A percentile compares a stretch with the other conserved stretches of the same genome.
These are phyloP conservation scores for Neurospora tetrasperma DNA, from an alignment of 495 filamentous ascomycete genomes.

Conservation along the genomic window DNA sequence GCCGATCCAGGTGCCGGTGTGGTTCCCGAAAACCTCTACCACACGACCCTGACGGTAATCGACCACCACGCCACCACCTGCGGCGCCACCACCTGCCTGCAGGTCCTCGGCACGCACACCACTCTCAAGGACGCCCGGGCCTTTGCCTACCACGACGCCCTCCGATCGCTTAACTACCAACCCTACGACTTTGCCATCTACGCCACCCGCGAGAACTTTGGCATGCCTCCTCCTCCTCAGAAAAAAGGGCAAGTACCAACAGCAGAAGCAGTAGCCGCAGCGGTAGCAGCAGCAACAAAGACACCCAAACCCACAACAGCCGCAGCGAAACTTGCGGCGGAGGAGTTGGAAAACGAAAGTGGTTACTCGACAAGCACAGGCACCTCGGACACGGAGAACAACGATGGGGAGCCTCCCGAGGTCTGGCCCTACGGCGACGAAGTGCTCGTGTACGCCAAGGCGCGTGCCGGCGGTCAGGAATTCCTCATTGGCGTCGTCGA, in stretches of 20 bases:
- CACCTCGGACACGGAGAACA: not conserved
- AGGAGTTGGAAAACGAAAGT: not conserved
- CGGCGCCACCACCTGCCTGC: conserved; percentile 19
- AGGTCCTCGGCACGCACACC: conserved; percentile 32
- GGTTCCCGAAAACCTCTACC: conserved; percentile 25
- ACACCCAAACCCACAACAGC: not conserved
- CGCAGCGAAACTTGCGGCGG: not conserved
- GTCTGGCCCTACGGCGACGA: conserved; percentile 31
- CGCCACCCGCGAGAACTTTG: conserved; percentile 1
- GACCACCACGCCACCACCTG: conserved; percentile 23
- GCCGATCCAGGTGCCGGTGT: not conserved
- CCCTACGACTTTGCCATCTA: conserved; percentile 28
- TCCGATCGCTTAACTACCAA: conserved; percentile 23
- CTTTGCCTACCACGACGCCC: conserved; percentile 17
- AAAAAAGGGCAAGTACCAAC: not conserved
- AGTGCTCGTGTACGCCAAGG: conserved; percentile 25
- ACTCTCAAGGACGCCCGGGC: conserved; percentile 22
- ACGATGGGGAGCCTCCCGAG: not conserved
- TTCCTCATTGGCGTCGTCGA: conserved; percentile 31
- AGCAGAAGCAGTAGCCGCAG: not conserved
- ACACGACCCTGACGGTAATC: conserved; percentile 29
- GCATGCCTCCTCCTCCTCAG: not conserved
- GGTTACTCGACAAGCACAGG: not conserved
- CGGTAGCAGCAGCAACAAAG: not conserved
- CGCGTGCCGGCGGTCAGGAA: conserved; percentile 22